phyloP scores from a whole-genome alignment of 2,329 filamentous ascomycete species.

The Bipolaris zeicola region DNA sequence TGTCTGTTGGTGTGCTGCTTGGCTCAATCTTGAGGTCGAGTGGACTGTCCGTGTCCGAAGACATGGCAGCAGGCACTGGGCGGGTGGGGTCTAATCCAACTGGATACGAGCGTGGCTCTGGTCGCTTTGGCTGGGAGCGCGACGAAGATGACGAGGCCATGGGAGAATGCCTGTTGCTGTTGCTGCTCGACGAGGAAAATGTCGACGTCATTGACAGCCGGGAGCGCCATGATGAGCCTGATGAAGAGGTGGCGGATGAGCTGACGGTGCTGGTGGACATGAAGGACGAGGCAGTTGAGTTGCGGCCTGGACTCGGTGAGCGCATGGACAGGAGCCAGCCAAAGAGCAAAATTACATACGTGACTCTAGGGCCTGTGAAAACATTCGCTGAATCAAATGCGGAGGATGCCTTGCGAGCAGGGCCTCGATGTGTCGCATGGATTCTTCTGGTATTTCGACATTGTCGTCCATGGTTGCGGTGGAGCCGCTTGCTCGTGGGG shows the following conservation, averaged over 20 bases:
- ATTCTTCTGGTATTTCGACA: constrained; percentile 45
- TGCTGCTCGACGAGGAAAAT: constrained; percentile 37
- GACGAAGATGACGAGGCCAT: constrained; percentile 38
- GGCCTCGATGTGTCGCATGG: constrained; percentile 47
- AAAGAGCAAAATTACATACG: constrained; percentile 29
- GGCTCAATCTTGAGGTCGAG: constrained; percentile 39
- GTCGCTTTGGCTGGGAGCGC: constrained; percentile 34
- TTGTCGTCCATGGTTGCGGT: constrained; percentile 41
- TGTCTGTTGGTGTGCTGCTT: constrained; percentile 40
- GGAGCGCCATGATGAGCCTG: constrained; percentile 41
- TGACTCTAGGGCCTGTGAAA: constrained; percentile 44
- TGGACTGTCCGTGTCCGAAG: constrained; percentile 41
- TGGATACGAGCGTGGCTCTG: constrained; percentile 46
- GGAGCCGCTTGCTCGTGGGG: constrained; percentile 13
- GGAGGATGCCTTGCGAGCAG: constrained; percentile 44
- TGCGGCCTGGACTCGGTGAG: constrained; percentile 40
- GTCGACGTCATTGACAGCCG: constrained; percentile 43
- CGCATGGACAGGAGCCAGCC: constrained; percentile 2
- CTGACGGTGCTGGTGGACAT: constrained; percentile 39
- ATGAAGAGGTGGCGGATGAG: constrained; percentile 38
- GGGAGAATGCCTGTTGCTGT: constrained; percentile 38
- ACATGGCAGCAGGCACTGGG: constrained; percentile 37
- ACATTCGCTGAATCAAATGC: constrained; percentile 47
- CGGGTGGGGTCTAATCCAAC: constrained; percentile 41
- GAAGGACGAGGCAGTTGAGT: constrained; percentile 42